phyloP scores from a whole-genome alignment of 345 rosid genomes.

The Geranium brycei region DNA sequence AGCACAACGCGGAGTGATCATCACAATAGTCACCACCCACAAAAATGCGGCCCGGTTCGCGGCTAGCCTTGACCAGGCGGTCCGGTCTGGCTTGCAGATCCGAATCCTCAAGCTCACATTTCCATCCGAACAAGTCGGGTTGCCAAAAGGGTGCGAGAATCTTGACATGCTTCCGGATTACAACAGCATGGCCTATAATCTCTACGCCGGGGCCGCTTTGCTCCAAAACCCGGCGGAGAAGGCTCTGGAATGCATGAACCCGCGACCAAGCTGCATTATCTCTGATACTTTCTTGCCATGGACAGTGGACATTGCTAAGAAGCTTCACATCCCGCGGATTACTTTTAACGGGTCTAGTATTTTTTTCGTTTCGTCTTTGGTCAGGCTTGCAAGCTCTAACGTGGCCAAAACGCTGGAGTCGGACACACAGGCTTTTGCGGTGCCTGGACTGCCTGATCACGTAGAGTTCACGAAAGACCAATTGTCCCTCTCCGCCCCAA shows the following conservation, averaged over 20 bases:
- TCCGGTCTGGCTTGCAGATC: conserved; percentile 17
- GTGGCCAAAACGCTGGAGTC: conserved; percentile 16
- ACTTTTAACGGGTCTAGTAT: conserved; percentile 23
- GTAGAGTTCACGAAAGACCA: conserved; percentile 13
- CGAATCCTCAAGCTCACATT: conserved; percentile 22
- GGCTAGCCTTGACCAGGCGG: neutral
- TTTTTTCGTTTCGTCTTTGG: conserved; percentile 8
- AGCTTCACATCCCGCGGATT: conserved; percentile 24
- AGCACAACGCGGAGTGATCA: conserved; percentile 24
- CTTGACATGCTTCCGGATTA: conserved; percentile 16
- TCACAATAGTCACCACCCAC: conserved; percentile 43
- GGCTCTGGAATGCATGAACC: conserved; percentile 18
- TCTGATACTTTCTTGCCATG: conserved; percentile 25
- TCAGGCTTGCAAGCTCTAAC: conserved; percentile 1
- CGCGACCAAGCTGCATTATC: conserved; percentile 8
- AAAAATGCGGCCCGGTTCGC: conserved; percentile 11
- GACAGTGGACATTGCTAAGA: conserved; percentile 17
- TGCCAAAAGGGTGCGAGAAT: conserved; percentile 38
- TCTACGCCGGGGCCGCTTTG: neutral
- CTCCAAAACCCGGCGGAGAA: conserved; percentile 15
- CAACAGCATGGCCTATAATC: neutral
- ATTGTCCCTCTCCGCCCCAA: conserved; percentile 5
- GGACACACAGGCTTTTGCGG: conserved; percentile 20
- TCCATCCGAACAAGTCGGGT: conserved; percentile 29
- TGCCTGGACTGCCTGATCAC: conserved; percentile 25